A percentile compares a stretch with the other conserved stretches of the same genome.
Evolutionary conservation across 1,139 yeast genomes (phyloP).

Genomic region (Geotrichum histeridarum): DNA sequence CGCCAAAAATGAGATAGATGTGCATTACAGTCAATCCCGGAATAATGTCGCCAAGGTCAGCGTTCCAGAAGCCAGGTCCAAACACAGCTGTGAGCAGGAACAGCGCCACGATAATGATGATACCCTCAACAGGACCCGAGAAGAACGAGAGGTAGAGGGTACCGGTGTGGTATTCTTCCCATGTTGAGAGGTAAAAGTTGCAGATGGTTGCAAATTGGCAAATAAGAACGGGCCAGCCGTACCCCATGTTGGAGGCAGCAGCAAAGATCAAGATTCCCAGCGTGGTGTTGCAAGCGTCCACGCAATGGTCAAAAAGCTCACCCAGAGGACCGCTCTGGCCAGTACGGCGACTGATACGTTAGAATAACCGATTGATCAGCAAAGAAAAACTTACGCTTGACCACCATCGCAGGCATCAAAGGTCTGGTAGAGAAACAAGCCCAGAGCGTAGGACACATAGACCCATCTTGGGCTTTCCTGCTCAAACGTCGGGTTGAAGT

Average conservation of each 20-base stretch:
- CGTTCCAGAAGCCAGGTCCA: slow-evolving; percentile 69
- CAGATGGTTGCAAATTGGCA: slow-evolving; percentile 70
- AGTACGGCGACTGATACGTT: slow-evolving; percentile 49
- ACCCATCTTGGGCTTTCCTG: slow-evolving; percentile 70
- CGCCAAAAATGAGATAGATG: slow-evolving; percentile 47
- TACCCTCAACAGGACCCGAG: slow-evolving; percentile 96
- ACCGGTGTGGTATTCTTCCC: slow-evolving; percentile 96
- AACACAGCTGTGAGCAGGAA: slow-evolving; percentile 59
- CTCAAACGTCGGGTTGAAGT: slow-evolving; percentile 65
- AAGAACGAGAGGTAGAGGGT: slow-evolving; percentile 70
- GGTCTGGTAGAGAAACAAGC: slow-evolving; percentile 85
- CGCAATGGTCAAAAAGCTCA: slow-evolving; percentile 87
- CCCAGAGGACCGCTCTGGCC: slow-evolving; percentile 95
- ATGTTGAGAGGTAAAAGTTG: slow-evolving; percentile 83
- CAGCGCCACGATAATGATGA: slow-evolving; percentile 54
- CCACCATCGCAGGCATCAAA: slow-evolving; percentile 96
- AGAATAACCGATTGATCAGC: not conserved
- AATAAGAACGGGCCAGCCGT: slow-evolving; percentile 54
- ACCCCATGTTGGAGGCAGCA: slow-evolving; percentile 69
- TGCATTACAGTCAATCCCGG: slow-evolving; percentile 13
- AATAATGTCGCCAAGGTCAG: slow-evolving; percentile 21
- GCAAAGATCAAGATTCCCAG: slow-evolving; percentile 68
- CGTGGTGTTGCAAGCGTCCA: slow-evolving; percentile 87
- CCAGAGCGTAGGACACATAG: slow-evolving; percentile 72
- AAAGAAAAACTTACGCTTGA: slow-evolving; percentile 57